Evolutionary conservation across 305 asterid species (phyloP), one percentile per base, ranked within the genome.

Genomic region (Euphrasia arctica): DNA sequence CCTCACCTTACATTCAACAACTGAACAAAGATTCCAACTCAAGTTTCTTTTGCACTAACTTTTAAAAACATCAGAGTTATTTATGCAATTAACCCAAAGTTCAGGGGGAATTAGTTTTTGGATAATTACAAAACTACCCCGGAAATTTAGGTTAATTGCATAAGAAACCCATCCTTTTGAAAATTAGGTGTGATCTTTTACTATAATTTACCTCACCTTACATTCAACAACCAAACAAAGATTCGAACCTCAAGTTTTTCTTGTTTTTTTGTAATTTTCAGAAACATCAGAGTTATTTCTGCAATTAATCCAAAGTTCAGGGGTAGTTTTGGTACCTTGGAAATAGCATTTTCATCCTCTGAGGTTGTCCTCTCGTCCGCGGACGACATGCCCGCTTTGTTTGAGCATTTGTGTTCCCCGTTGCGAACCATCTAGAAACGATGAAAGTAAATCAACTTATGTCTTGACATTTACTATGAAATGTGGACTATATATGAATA

Each of bases 351-450:
- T 57, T 81, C 90, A 32, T 87, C 93, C 79, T 85, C 96, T 14
- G 86, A 68, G 41, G 75, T 79, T 5, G 87, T 80, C 67, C 82
- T 91, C 91, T 91, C 96, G 3, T 85, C 90, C 32, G 54, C 68
- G 59, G 79, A 57, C 15, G 86, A 65, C 69, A 78, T 58, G 54
- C 61, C 39, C 13, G 63, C 25, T 67, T 80, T 79, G 78, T 77
- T 74, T 0, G 89, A 59, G 83, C 89, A 81, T 77, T 85, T 83
- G 83, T 88, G 93, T 58, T 78, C 96, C 6, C 98, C 97, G 29
- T 79, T 80, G 1, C 79, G 89, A 55, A 92, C 98, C 97, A 89
- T 83, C 97, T 91, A 66, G 39, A 71, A 47, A 71, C 62, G 63
- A 70, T 18, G 22, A 18, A 18, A 18, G 22, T 18, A 18, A 18